Percentiles rank a stretch among this genome's conserved stretches.
Evolutionary conservation across 169 alveolate genomes (phyloP).

Genomic region (Blepharisma undulans): DNA sequence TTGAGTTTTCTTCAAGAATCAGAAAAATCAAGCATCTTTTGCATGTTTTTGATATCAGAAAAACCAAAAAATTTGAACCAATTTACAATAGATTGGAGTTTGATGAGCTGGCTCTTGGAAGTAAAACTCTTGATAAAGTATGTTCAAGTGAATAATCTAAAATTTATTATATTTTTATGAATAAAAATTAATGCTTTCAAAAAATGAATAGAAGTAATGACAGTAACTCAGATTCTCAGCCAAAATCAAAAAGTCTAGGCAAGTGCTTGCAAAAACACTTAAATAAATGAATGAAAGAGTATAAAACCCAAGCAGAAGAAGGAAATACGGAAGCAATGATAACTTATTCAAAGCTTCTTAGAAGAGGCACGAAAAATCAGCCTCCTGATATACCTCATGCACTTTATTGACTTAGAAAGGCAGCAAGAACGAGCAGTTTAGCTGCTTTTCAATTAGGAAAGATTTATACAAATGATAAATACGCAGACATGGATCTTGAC

Average conservation of each 20-base stretch:
- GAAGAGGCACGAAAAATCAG: not conserved
- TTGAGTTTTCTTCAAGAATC: not conserved
- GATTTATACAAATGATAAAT: not conserved
- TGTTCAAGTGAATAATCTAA: no score
- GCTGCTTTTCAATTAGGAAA: conserved; percentile 23
- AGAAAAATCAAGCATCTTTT: not conserved
- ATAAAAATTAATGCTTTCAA: not conserved
- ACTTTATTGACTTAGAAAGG: not conserved
- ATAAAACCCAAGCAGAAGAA: not conserved
- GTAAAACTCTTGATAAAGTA: no score
- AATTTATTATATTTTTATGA: no score
- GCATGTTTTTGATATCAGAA: not conserved
- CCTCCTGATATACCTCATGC: not conserved
- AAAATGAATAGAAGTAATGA: not conserved
- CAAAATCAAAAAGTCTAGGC: not conserved
- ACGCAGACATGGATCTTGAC: not conserved
- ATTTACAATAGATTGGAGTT: no score
- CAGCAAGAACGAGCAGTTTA: not conserved
- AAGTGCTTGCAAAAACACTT: not conserved
- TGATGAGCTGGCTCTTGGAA: not conserved
- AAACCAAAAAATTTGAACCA: not conserved
- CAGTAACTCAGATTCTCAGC: not conserved
- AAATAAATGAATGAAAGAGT: not conserved
- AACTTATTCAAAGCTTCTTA: not conserved
- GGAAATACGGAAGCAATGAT: conserved; percentile 3